These are phyloP conservation scores for Rhizophora mangle DNA, from an alignment of 345 rosid species.

Conservation along the genomic window DNA sequence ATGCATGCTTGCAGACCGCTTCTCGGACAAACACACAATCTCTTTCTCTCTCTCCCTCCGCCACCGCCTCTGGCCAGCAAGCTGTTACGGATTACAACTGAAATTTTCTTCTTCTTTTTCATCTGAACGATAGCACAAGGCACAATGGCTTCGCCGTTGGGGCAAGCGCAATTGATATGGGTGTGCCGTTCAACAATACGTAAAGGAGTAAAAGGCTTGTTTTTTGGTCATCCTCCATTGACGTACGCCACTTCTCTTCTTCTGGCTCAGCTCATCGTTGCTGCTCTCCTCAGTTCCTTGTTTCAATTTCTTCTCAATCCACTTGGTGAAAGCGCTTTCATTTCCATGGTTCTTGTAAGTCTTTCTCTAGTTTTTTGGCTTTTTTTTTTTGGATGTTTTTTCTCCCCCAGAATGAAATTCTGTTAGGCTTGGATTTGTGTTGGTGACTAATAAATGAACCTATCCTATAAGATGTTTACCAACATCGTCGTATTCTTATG, in stretches of 20 bases:
- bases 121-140: too few relatives aligned
- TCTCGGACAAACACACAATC: background rate
- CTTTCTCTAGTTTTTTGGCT: background rate
- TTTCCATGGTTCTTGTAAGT: conserved; percentile 26
- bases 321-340: conserved; percentile 25
- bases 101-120: too few relatives aligned
- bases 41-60: background rate
- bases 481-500: too few relatives aligned
- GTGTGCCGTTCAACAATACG: background rate
- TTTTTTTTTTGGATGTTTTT: background rate
- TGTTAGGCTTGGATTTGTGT: background rate
- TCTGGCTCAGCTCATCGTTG: conserved; percentile 12
- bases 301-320: conserved; percentile 22
- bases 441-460: too few relatives aligned
- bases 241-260: background rate
- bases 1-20: background rate
- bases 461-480: too few relatives aligned
- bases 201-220: conserved; percentile 1
- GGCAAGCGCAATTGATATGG: background rate
- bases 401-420: background rate
- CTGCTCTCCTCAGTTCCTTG: conserved; percentile 8
- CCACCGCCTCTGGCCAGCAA: background rate
- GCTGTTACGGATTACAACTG: too few relatives aligned
- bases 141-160: background rate
- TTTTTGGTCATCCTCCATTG: conserved; percentile 11